Conservation (phyloP, 345 rosid genomes). For the Rhizophora mangle region DNA sequence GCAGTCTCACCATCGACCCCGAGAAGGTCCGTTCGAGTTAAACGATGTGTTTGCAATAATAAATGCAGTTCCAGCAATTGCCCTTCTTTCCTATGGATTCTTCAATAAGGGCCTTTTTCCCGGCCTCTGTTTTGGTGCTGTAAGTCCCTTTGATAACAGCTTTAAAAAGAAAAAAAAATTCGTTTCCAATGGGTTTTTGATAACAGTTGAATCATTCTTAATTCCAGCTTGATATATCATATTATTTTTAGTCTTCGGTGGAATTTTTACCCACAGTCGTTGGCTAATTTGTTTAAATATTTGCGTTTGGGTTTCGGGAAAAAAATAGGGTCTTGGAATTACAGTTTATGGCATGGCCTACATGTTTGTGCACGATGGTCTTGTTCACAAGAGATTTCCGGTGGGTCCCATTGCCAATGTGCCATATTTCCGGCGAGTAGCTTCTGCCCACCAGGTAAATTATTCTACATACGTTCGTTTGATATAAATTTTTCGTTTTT, state of each 20-base stretch:
- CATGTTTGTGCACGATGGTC: conserved; percentile 72
- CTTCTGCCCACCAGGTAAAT: conserved; percentile 64
- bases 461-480: neutral
- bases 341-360: conserved; percentile 72
- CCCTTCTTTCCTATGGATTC: conserved; percentile 47
- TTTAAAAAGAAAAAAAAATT: neutral
- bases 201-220: too few species aligned
- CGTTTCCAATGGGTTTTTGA: neutral
- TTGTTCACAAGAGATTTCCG: conserved; percentile 68
- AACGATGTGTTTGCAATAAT: conserved; percentile 58
- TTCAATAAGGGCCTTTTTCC: conserved; percentile 48
- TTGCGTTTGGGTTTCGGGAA: neutral
- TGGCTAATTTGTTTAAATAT: too few species aligned
- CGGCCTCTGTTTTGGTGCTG: conserved; percentile 69
- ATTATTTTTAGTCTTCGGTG: too few species aligned
- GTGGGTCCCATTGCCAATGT: conserved; percentile 65
- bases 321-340: conserved; percentile 54
- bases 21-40: conserved; percentile 58
- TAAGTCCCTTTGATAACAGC: conserved; percentile 21
- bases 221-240: too few species aligned
- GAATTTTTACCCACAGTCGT: too few species aligned
- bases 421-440: conserved; percentile 54
- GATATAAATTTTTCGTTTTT: neutral
- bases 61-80: conserved; percentile 61
- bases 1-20: conserved; percentile 69